Conservation (phyloP, 2,329 filamentous ascomycete species). For the Aspergillus sp. region DNA sequence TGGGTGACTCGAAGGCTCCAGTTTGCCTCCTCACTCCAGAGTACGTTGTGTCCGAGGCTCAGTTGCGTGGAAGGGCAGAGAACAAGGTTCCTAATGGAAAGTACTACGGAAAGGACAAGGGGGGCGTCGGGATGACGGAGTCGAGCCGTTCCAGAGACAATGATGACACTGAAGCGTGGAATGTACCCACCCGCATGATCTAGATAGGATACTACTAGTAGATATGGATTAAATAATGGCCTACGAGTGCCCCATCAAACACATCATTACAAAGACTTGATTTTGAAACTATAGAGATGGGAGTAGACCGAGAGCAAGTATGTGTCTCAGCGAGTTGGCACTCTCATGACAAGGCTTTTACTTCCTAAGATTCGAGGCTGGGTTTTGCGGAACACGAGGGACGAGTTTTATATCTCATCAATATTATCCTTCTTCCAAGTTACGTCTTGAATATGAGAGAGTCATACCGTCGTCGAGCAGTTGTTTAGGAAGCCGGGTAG, state of each 20-base stretch:
- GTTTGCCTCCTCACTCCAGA: background rate
- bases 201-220: background rate
- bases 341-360: background rate
- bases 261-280: background rate
- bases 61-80: background rate
- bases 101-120: background rate
- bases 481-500: too few species aligned
- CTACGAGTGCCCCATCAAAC: background rate
- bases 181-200: background rate
- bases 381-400: too few species aligned
- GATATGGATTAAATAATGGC: background rate
- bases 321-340: too few species aligned
- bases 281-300: too few species aligned
- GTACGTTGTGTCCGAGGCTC: background rate
- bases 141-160: background rate
- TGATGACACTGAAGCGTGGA: background rate
- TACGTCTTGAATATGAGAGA: too few species aligned
- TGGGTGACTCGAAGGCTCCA: constrained; percentile 2
- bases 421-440: too few species aligned
- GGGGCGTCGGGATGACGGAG: background rate
- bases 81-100: background rate
- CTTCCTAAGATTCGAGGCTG: background rate
- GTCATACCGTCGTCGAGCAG: too few species aligned
- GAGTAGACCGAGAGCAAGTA: too few species aligned
- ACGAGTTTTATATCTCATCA: too few species aligned